Evolutionary conservation across 176 grass and related monocot genomes (phyloP), one percentile per base, ranked within the genome.

Genomic region (Cymbopogon citratus): DNA sequence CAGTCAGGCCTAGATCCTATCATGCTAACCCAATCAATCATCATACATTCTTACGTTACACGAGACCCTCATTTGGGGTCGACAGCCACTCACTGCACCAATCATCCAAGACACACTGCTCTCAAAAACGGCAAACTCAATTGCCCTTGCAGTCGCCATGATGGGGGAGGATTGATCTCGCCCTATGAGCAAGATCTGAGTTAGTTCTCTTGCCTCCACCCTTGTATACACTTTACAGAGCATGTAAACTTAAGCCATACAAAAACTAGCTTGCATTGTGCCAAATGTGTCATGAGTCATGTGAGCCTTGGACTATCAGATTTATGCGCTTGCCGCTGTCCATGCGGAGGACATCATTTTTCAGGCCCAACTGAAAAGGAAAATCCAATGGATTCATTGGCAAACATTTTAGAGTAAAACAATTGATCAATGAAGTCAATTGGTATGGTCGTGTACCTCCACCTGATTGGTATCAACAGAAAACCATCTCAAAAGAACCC

Each of bases 401-500:
- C 49, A 90, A 74, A 26, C 25, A 43, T 83, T 88, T 36, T 76
- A 82, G 38, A 86, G 72, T 71, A 80, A 88, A 87, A 63, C 62
- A 65, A 88, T 80, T n/a, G 2, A 74, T 40, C 85, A 52, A 90
- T 76, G 49, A 74, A 83, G 57, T 84, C 80, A 76, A 39, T 85
- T 87, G 31, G 85, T 85, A 90, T 87, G 82, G 73, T 76, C 31
- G 45, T 82, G 71, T 96, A 97, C 94, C 94, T 97, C 94, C 81
- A 92, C 87, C 75, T 95, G 92, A 83, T 83, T 90, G 79, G 51
- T 90, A 87, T 99, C 97, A 44, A 94, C 89, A 26, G 97, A 90
- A 80, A 99, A 99, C 97, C 97, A 99, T 76, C 97, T 83, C 77
- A 99, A 82, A 21, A 99, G 87, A 67, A 99, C 93, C 73, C 97